Evolutionary conservation across 176 grass and related monocot genomes (phyloP), one percentile per base, ranked within the genome.

Genomic region (Triticum monococcum): DNA sequence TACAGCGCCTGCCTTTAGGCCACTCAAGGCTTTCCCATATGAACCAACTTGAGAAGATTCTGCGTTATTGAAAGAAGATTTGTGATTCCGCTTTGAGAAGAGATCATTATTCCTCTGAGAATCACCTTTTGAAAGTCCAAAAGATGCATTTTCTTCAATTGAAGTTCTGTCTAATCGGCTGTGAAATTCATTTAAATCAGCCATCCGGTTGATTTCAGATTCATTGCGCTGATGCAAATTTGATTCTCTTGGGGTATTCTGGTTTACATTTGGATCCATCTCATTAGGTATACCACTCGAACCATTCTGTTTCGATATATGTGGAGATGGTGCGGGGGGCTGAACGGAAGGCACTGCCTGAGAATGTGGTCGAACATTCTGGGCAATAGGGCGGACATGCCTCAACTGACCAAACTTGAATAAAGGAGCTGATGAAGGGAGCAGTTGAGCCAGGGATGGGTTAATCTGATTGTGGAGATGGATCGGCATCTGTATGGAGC

Each of bases 401-500:
- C 89, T 93, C 57, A 98, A 85, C 80, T 94, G 97, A 56, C 97
- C 97, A 94, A 98, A 98, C 85, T 96, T 92, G 78, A 94, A 94
- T 69, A 98, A 66, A 66, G 97, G 92, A 82, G 88, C 26, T 16
- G 87, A 81, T 80, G 91, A 91, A 92, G 91, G 81, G 78, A 85
- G 82, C 50, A 87, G 83, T 77, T 96, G 97, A 82, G 84, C 37
- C 59, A 93, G 45, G 52, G 90, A 86, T 77, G 89, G 93, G 24
- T 79, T 89, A 85, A 89, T 75, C 84, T 94, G 94, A 75, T 87
- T 91, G 73, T 94, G 94, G 65, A 94, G 83, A 91, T 98, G 88
- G 83, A 98, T 98, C 23, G 94, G 97, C 97, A 98, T 98, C 68
- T 98, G 97, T 86, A 98, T 94, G 23, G 97, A 98, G 85, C 97